Evolutionary conservation across 257 asterid genomes (phyloP), one percentile per base, ranked within the genome.

Genomic region (Thymus mandschuricus): DNA sequence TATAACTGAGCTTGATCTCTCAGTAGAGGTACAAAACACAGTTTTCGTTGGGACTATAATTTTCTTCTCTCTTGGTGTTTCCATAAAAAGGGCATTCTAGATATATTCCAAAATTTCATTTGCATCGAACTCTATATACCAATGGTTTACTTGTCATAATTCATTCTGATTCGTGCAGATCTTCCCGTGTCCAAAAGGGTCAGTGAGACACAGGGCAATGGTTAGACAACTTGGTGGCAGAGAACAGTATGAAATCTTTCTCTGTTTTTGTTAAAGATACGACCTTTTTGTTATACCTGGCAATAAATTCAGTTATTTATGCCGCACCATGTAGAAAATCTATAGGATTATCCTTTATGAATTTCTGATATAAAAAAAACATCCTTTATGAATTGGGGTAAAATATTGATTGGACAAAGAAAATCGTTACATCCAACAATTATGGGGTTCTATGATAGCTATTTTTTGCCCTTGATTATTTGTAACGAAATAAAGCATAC

Each of bases 151-250:
- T 69, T 30, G 40, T 72, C 57, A 59, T 30, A 35, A 21, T 31
- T 10, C 40, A 35, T 59, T 0, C 59, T 68, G n/a, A 40, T 60
- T 68, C 59, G 13, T 79, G 77, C 91, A 90, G 97, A 79, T 90
- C 45, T 88, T 83, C 84, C 97, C 96, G 33, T 90, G 96, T 69
- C 97, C 96, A 27, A 90, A 90, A 76, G 96, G 93, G 54, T 90
- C 97, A 29, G 62, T 81, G 10, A 84, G 93, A 63, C 89, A 88
- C 86, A 84, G 96, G 76, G 90, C 71, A 66, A 57, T 78, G 79
- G 96, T 90, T 66, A 71, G 68, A 75, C 79, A 56, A 70, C 82
- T 85, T 64, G 97, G 97, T 52, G 92, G 96, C 75, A 81, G 81
- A 70, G 97, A 90, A 72, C 93, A 80, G 97, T 86, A 86, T 31